Evolutionary conservation across 345 rosid genomes (phyloP).

Genomic region (Melaleuca quinquenervia): DNA sequence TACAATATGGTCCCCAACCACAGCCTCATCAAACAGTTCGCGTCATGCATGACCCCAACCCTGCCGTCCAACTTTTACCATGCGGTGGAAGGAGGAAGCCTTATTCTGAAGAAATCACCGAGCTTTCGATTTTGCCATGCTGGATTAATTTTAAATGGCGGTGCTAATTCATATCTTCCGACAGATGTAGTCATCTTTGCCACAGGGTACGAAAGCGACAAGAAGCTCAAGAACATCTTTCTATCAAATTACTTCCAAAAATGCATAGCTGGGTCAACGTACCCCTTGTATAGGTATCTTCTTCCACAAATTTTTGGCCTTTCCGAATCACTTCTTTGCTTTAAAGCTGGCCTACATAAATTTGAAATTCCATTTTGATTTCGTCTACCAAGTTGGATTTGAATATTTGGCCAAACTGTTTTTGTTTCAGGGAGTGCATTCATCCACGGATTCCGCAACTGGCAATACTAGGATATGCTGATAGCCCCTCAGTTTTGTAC

Average conservation of each 20-base stretch:
- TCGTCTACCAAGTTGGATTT: not conserved
- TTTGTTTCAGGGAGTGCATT: conserved; percentile 19
- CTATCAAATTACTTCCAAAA: conserved; percentile 4
- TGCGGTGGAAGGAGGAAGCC: conserved; percentile 16
- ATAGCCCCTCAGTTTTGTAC: conserved; percentile 8
- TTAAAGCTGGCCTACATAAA: not conserved
- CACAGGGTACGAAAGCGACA: conserved; percentile 16
- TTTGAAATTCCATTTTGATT: not conserved
- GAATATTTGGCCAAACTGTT: not conserved
- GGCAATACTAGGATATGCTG: conserved; percentile 24
- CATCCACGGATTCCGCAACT: conserved; percentile 28
- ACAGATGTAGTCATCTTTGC: conserved; percentile 24
- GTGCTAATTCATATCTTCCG: not conserved
- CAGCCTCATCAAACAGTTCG: conserved; percentile 9
- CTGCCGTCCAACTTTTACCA: conserved; percentile 18
- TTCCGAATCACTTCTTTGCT: not conserved
- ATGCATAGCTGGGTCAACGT: conserved; percentile 9
- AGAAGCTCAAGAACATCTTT: conserved; percentile 21
- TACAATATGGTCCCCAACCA: conserved; percentile 13
- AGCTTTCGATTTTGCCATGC: conserved; percentile 8
- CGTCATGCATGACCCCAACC: conserved; percentile 5
- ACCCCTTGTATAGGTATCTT: conserved; percentile 21
- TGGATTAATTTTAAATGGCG: conserved; percentile 14
- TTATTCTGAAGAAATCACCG: conserved; percentile 9
- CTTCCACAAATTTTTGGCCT: not conserved